phyloP scores from a whole-genome alignment of 108 stramenopile species.

The Chaetoceros muelleri region DNA sequence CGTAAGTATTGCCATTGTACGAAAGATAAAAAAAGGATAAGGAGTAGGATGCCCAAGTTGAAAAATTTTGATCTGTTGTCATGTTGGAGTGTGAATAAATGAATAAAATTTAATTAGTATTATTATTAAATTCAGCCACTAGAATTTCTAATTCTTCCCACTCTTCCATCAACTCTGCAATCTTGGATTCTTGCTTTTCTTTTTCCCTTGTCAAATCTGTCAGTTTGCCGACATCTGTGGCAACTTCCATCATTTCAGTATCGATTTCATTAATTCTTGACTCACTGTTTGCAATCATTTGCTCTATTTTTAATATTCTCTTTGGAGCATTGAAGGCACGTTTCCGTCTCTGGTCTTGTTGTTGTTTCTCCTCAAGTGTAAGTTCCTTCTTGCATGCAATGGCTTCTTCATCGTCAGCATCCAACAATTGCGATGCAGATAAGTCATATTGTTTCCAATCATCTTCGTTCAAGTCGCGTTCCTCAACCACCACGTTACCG shows the following conservation, averaged over 20 bases:
- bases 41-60: constrained; percentile 22
- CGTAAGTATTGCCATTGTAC: constrained; percentile 59
- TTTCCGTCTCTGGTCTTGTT: constrained; percentile 28
- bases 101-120: constrained; percentile 3
- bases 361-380: background rate
- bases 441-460: constrained; percentile 70
- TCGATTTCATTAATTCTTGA: constrained; percentile 48
- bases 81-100: background rate
- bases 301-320: constrained; percentile 64
- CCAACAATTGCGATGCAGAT: background rate
- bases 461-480: constrained; percentile 47
- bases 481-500: constrained; percentile 55
- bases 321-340: constrained; percentile 76
- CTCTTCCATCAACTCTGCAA: constrained; percentile 59
- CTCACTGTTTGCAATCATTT: constrained; percentile 58
- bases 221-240: constrained; percentile 60
- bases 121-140: constrained; percentile 22
- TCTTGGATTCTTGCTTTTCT: constrained; percentile 31
- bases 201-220: constrained; percentile 48
- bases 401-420: background rate
- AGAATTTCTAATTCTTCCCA: constrained; percentile 72
- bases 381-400: background rate
- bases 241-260: constrained; percentile 67
- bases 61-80: constrained; percentile 2
- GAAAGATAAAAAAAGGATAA: constrained; percentile 47